A percentile compares a stretch with the other conserved stretches of the same genome.
Evolutionary conservation across 768 basidiomycete genomes (phyloP).

Genomic region (Strobilomyces confusus): DNA sequence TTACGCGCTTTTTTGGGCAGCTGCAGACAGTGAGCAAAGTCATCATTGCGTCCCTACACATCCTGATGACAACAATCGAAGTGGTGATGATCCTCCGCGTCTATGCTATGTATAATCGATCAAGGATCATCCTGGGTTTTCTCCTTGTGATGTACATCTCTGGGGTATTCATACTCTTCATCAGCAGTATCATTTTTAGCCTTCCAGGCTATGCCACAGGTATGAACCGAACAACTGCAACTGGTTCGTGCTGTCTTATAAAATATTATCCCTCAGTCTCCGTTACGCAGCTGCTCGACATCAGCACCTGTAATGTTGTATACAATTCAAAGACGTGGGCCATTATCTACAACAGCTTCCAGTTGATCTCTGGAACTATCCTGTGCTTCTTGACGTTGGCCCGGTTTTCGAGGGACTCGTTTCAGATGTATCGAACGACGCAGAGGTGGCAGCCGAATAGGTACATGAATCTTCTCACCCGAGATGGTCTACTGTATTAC

Average conservation of each 20-base stretch:
- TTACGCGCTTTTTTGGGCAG: background rate
- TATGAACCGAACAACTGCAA: background rate
- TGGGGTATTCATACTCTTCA: background rate
- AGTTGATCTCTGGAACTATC: background rate
- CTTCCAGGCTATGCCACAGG: background rate
- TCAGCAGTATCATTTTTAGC: background rate
- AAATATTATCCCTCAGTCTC: background rate
- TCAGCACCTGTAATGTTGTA: background rate
- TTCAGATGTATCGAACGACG: background rate
- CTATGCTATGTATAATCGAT: background rate
- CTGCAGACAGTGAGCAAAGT: background rate
- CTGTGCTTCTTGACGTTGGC: background rate
- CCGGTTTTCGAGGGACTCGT: background rate
- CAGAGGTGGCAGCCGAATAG: background rate
- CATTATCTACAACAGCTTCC: background rate
- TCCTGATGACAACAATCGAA: background rate
- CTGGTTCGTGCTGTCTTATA: too few relatives aligned
- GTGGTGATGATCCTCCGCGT: background rate
- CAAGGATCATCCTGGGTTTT: background rate
- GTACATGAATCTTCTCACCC: background rate
- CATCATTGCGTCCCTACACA: background rate
- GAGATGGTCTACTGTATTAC: background rate
- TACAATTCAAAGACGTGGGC: background rate
- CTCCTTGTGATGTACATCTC: conserved; percentile 1
- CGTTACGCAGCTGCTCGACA: background rate